phyloP scores from a whole-genome alignment of 371 early-diverging fungal genomes.

The Zychaea mexicana region DNA sequence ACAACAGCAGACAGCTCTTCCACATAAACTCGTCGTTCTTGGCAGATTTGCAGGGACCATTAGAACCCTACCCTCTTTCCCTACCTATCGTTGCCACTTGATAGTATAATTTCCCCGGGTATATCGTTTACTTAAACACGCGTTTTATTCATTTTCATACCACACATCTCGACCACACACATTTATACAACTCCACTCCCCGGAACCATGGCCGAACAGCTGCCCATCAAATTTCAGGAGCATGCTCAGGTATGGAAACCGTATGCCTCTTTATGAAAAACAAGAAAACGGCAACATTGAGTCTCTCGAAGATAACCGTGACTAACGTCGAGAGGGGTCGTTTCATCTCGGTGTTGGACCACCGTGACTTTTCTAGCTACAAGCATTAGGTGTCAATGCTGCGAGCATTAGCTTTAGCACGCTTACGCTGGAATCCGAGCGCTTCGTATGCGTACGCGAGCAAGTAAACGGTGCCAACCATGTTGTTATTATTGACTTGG shows the following conservation, averaged over 20 bases:
- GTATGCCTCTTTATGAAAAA: not conserved
- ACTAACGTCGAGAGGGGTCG: not conserved
- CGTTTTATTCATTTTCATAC: no score
- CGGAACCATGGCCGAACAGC: slow-evolving; percentile 69
- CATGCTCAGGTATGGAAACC: slow-evolving; percentile 81
- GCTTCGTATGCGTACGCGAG: slow-evolving; percentile 97
- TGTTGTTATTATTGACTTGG: slow-evolving; percentile 94
- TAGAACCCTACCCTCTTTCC: no score
- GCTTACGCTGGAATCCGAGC: slow-evolving; percentile 97
- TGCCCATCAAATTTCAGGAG: slow-evolving; percentile 92
- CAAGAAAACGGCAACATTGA: not conserved
- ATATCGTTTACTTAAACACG: no score
- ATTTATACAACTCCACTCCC: no score
- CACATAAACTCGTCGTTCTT: no score
- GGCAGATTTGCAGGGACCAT: no score
- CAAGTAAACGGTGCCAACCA: slow-evolving; percentile 82
- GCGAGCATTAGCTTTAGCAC: slow-evolving; percentile 95
- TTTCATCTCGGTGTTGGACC: not conserved
- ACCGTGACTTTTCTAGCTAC: slow-evolving; percentile 67
- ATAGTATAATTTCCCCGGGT: no score
- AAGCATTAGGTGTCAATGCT: slow-evolving; percentile 88
- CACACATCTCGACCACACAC: no score
- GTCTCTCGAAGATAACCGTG: no score
- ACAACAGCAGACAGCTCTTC: no score
- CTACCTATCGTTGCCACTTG: no score